These are phyloP conservation scores for Phialophora verrucosa DNA, from an alignment of 2,329 filamentous ascomycete species.

Conservation along the genomic window DNA sequence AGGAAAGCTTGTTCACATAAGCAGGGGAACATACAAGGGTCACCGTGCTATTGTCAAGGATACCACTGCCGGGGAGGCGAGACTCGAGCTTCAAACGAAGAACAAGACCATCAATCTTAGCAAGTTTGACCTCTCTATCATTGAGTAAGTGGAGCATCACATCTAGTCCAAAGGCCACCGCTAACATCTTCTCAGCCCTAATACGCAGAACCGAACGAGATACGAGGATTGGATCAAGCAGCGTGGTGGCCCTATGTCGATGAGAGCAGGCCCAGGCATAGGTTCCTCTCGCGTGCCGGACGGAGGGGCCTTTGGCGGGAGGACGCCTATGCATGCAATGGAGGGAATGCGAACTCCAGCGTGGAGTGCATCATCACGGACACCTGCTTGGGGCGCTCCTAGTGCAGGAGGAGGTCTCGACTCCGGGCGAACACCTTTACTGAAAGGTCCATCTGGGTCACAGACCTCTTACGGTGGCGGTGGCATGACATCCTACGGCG, in stretches of 20 bases:
- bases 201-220: constrained; percentile 36
- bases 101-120: constrained; percentile 86
- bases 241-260: constrained; percentile 35
- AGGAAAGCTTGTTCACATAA: constrained; percentile 88
- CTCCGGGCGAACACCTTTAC: constrained; percentile 57
- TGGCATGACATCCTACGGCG: constrained; percentile 78
- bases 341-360: constrained; percentile 74
- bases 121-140: constrained; percentile 81
- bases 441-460: constrained; percentile 63
- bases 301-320: constrained; percentile 70
- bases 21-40: constrained; percentile 88
- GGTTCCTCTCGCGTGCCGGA: constrained; percentile 50
- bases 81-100: constrained; percentile 93
- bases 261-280: constrained; percentile 33
- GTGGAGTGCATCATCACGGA: constrained; percentile 67
- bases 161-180: constrained; percentile 15
- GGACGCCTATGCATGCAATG: constrained; percentile 68
- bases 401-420: constrained; percentile 34
- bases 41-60: constrained; percentile 95
- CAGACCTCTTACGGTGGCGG: constrained; percentile 63
- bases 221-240: constrained; percentile 36
- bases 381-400: constrained; percentile 40
- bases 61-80: constrained; percentile 81
- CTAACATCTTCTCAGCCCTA: constrained; percentile 37
- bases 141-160: constrained; percentile 66